phyloP scores from a whole-genome alignment of 1,284 basidiomycete genomes.

The Acaromyces ingoldii region DNA sequence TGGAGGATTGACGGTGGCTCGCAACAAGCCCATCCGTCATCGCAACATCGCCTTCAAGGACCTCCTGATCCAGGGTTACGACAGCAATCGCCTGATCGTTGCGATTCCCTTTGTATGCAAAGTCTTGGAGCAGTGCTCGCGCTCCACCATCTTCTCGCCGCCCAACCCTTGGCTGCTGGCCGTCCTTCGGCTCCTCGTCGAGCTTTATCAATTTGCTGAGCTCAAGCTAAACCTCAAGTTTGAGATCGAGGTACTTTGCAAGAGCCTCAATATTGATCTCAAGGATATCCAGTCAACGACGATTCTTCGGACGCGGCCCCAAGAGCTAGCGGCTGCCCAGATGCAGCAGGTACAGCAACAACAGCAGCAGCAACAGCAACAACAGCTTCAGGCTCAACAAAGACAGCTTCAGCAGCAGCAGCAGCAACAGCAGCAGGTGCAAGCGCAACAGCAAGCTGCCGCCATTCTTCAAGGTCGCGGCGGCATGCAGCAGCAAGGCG shows the following conservation, averaged over 20 bases:
- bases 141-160: slow-evolving; percentile 84
- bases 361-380: slow-evolving; percentile 25
- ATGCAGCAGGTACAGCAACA: slow-evolving; percentile 12
- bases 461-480: slow-evolving; percentile 1
- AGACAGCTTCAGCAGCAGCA: slow-evolving; percentile 15
- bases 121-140: slow-evolving; percentile 81
- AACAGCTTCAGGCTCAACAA: slow-evolving; percentile 23
- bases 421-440: slow-evolving; percentile 7
- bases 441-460: slow-evolving; percentile 6
- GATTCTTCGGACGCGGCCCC: slow-evolving; percentile 63
- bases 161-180: slow-evolving; percentile 99
- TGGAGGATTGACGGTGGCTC: slow-evolving; percentile 84
- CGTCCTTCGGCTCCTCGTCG: slow-evolving; percentile 81
- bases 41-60: slow-evolving; percentile 95
- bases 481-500: slow-evolving; percentile 15
- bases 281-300: slow-evolving; percentile 78
- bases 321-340: slow-evolving; percentile 48
- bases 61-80: slow-evolving; percentile 88
- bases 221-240: slow-evolving; percentile 96
- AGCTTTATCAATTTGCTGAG: slow-evolving; percentile 94
- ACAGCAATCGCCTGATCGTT: slow-evolving; percentile 82
- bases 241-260: slow-evolving; percentile 96
- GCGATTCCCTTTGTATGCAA: slow-evolving; percentile 99
- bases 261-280: slow-evolving; percentile 80
- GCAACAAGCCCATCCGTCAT: slow-evolving; percentile 85